Conservation (phyloP, 1,139 yeast species). For the Geotrichum aggregatum region DNA sequence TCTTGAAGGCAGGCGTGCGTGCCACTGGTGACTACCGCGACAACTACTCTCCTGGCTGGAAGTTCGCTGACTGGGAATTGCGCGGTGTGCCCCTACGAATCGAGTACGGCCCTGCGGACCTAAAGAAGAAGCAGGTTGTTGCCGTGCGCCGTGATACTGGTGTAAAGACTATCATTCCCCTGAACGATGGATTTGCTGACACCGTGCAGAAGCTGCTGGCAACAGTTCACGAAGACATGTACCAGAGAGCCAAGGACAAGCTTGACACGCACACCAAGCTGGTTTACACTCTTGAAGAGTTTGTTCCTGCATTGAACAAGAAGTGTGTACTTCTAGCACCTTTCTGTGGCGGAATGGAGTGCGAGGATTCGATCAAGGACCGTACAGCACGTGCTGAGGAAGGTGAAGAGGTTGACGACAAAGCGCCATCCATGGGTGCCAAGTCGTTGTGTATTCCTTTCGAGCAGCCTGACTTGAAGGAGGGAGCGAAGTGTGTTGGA, state of each 20-base stretch:
- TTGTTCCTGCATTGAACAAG: constrained; percentile 86
- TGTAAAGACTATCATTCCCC: constrained; percentile 61
- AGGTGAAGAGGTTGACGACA: constrained; percentile 84
- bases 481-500: constrained; percentile 74
- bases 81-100: constrained; percentile 92
- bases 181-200: constrained; percentile 57
- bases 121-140: constrained; percentile 70
- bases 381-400: constrained; percentile 79
- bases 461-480: constrained; percentile 77
- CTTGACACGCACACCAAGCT: constrained; percentile 78
- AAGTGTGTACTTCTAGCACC: constrained; percentile 90
- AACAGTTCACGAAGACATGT: constrained; percentile 72
- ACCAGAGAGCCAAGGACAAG: constrained; percentile 69
- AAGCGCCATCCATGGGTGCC: constrained; percentile 99
- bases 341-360: constrained; percentile 92
- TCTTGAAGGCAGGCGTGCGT: constrained; percentile 53
- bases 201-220: constrained; percentile 73
- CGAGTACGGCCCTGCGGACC: constrained; percentile 95
- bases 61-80: constrained; percentile 94
- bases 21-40: constrained; percentile 84
- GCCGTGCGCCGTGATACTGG: constrained; percentile 94
- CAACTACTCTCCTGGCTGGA: constrained; percentile 97
- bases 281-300: constrained; percentile 85
- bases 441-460: constrained; percentile 95
- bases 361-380: constrained; percentile 97